Evolutionary conservation across 495 filamentous ascomycete genomes (phyloP).

Genomic region (Penicillium roqueforti): DNA sequence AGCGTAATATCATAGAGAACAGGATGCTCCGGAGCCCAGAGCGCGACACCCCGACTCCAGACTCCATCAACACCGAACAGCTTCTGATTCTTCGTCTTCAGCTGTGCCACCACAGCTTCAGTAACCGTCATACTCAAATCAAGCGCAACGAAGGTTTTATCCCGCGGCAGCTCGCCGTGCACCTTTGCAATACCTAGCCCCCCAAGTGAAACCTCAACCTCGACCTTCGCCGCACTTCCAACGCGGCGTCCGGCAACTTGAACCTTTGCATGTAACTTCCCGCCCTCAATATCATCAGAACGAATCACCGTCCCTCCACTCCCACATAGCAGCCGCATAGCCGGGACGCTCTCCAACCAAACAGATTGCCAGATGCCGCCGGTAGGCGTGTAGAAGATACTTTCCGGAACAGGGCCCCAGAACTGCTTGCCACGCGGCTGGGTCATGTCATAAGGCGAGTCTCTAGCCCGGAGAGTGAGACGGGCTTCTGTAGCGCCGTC

Average conservation of each 20-base stretch:
- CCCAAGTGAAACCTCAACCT: slow-evolving; percentile 25
- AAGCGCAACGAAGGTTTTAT: slow-evolving; percentile 21
- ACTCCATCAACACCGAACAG: slow-evolving; percentile 16
- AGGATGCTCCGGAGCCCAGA: slow-evolving; percentile 40
- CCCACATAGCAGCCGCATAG: slow-evolving; percentile 20
- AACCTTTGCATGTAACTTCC: slow-evolving; percentile 23
- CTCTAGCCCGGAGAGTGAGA: slow-evolving; percentile 28
- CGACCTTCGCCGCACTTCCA: slow-evolving; percentile 14
- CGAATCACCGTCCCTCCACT: slow-evolving; percentile 34
- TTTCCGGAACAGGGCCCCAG: slow-evolving; percentile 37
- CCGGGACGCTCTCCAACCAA: slow-evolving; percentile 38
- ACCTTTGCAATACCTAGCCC: slow-evolving; percentile 17
- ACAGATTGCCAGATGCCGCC: slow-evolving; percentile 38
- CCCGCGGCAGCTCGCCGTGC: slow-evolving; percentile 7
- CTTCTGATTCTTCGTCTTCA: slow-evolving; percentile 9
- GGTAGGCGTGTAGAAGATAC: slow-evolving; percentile 39
- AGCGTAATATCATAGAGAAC: slow-evolving; percentile 34
- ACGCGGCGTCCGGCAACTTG: slow-evolving; percentile 19
- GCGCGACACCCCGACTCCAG: slow-evolving; percentile 31
- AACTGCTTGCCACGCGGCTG: slow-evolving; percentile 41
- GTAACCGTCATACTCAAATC: slow-evolving; percentile 24
- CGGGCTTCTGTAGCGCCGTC: slow-evolving; percentile 1
- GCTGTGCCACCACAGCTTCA: neutral
- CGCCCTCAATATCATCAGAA: slow-evolving; percentile 30
- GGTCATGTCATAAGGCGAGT: slow-evolving; percentile 33